Base-by-base conservation (phyloP, 768 basidiomycete genomes). In the Fistulinella prunicolor region DNA sequence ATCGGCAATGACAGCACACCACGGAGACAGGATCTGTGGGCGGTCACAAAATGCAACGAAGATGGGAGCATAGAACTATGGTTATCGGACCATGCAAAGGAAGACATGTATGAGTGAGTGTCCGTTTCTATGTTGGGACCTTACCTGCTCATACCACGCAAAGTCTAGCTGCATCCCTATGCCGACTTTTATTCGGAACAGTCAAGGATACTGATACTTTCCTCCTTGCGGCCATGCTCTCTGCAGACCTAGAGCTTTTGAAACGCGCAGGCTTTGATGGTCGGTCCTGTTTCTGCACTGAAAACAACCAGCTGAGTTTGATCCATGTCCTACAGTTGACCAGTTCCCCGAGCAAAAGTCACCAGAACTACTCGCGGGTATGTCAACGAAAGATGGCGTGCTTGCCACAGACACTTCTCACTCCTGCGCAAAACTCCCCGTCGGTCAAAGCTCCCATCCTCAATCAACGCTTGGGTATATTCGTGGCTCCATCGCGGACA, bases 161-260 rank as follows among this genome's bases (percentile, higher is more conserved):
- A 43, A 92, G 91, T 64, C 83, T 96, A 5, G 86, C 94, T 0
- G 82, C 82, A 1, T 85, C 88, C 0, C 71, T 97, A 21, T 90
- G 89, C 62, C 81, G 83, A 12, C 65, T 85, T 3, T 67, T 95
- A 20, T 86, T 96, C 54, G 78, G 84, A 38, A 73, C 79, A 3
- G 83, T 84, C 0, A 85, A 86, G 62, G 78, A 82, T 17, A 89
- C 91, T 56, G 94, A 98, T 60, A 83, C 88, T 0, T 70, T 96
- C 9, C 67, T 96, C 10, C 84, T 97, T 53, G 86, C 89, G 78
- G 94, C 91, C 0, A 89, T 96, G 41, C 75, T 98, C 21, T 89
- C 89, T 0, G 95, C 92, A 0, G 89, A 93, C 52, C 68, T 94
- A n/a, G 76, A 82, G 44, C 80, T 89, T 6, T 68, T 95, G 50